These are phyloP conservation scores for Ascoidea rubescens DNA, from an alignment of 805 yeast genomes.

Conservation along the genomic window DNA sequence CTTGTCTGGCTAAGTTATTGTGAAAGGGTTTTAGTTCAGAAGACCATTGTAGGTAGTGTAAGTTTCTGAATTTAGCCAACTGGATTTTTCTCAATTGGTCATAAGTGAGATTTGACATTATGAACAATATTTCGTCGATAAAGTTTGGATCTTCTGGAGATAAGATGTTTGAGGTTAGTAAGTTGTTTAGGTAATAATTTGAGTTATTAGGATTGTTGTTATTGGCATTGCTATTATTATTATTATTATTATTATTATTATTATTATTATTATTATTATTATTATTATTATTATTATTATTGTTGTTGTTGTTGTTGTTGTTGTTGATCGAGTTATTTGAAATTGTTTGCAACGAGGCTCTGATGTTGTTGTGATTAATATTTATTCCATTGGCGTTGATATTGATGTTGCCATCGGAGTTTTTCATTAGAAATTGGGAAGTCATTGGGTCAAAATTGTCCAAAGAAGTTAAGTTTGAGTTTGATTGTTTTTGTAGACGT, in stretches of 20 bases:
- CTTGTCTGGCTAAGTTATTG: constrained; percentile 36
- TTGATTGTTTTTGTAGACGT: background rate
- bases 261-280: too few species aligned
- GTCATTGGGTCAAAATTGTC: too few species aligned
- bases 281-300: too few species aligned
- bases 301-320: too few species aligned
- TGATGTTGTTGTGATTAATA: too few species aligned
- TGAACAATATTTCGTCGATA: constrained; percentile 31
- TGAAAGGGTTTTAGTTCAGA: constrained; percentile 33
- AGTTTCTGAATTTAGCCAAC: constrained; percentile 24
- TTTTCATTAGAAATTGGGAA: background rate
- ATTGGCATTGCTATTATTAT: background rate
- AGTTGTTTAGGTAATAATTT: background rate
- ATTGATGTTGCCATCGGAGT: background rate
- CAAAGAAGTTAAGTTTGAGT: background rate
- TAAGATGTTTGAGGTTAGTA: background rate
- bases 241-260: too few species aligned
- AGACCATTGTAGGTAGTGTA: constrained; percentile 29
- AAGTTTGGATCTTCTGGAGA: constrained; percentile 11
- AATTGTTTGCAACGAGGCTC: background rate
- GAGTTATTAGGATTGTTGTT: background rate
- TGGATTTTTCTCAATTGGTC: constrained; percentile 42
- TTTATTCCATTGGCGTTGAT: too few species aligned
- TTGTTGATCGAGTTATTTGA: background rate
- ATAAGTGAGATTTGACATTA: constrained; percentile 28